Base-by-base conservation (phyloP, 208 protist genomes). In the Leishmania tropica region DNA sequence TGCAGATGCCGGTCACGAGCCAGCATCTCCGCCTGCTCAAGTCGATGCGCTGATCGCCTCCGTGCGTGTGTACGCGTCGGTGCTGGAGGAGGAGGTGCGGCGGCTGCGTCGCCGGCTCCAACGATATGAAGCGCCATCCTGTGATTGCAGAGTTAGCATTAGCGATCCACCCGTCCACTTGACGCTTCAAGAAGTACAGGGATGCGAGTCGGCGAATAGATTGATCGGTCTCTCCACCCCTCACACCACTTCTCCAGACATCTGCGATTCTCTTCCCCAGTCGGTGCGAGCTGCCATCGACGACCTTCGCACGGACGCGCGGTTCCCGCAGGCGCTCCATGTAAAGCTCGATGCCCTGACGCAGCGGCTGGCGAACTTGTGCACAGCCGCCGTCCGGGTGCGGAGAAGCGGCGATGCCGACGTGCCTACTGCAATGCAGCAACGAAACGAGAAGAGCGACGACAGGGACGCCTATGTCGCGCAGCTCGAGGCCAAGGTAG, bases 401-500 rank as follows among this genome's bases (percentile, higher is more conserved):
- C 45, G n/a, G 40, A 21, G 19, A 40, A 48, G 8, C 37, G 17
- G 40, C 67, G 17, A 4, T 45, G 67, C 67, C 24, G 40, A 72
- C 40, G 2, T 15, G 21, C 24, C 51, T 62, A 31, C 64, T 5
- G 35, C 28, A 83, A 7, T 48, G 19, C 67, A 72, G 21, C 37
- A 72, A 11, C 15, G 35, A 65, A 75, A 71, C 37, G 73, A 83
- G 67, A 64, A 48, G 24, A 79, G 79, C 13, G 65, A 80, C 19
- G 62, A 79, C 45, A 70, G 83, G 24, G 79, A 87, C 40, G 72
- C 84, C 35, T 77, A 87, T 53, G 35, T 90, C 13, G 31, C 71
- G 37, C 79, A 76, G 74, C 77, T 92, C 45, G 74, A 83, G 37
- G n/a, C 79, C 47, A 75, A 60, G 31, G 31, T 88, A 17, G 77